These are phyloP conservation scores for Fragaria iinumae DNA, from an alignment of 306 rosid species.

Conservation along the genomic window DNA sequence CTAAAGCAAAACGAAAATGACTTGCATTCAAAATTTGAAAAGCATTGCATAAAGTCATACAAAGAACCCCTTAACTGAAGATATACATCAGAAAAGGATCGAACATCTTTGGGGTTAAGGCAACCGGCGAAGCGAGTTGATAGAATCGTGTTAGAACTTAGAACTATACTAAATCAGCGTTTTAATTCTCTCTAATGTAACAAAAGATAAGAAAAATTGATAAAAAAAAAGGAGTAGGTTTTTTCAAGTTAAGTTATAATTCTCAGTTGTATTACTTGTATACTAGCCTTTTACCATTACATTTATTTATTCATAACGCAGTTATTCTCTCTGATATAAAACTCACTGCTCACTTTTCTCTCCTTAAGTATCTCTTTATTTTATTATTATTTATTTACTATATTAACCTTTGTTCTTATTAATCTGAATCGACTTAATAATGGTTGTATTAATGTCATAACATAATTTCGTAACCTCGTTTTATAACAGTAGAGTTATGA, in stretches of 20 bases:
- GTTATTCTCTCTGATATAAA: too few relatives aligned
- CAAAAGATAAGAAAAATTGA: neutral
- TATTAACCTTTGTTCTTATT: too few relatives aligned
- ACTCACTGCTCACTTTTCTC: too few relatives aligned
- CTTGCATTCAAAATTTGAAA: neutral
- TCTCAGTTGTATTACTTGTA: neutral
- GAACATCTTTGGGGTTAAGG: neutral
- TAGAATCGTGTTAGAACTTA: neutral
- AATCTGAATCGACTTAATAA: too few relatives aligned
- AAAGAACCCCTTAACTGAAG: neutral
- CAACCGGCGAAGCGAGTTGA: neutral
- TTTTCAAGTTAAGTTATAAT: neutral
- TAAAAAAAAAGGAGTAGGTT: too few relatives aligned
- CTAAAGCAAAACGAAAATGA: neutral
- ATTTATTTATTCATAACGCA: too few relatives aligned
- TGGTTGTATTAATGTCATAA: too few relatives aligned
- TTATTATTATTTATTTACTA: too few relatives aligned
- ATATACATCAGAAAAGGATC: neutral
- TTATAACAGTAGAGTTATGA: too few relatives aligned
- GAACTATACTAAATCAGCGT: neutral
- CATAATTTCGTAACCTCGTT: too few relatives aligned
- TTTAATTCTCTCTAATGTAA: neutral
- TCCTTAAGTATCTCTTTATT: too few relatives aligned
- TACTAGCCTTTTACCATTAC: too few relatives aligned
- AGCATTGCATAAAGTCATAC: neutral